Conservation (phyloP, 2,329 filamentous ascomycete species). For the Nothophoma quercina region DNA sequence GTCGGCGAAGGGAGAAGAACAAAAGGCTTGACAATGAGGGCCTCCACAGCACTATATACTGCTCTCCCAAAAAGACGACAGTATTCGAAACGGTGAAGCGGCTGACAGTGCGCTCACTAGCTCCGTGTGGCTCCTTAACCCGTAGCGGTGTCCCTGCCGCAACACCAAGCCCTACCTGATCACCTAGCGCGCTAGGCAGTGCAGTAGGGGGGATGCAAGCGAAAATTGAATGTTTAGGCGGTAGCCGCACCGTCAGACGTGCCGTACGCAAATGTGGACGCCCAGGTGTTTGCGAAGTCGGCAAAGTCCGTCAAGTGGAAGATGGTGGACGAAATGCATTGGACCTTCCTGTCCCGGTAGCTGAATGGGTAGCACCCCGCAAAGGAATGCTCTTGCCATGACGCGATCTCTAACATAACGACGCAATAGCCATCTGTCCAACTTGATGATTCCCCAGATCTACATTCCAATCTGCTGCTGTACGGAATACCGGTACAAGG, state of each 20-base stretch:
- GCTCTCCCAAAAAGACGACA: slow-evolving; percentile 21
- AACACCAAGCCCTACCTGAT: slow-evolving; percentile 22
- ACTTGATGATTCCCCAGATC: slow-evolving; percentile 18
- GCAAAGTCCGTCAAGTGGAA: slow-evolving; percentile 8
- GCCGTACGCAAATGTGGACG: slow-evolving; percentile 13
- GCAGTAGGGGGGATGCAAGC: slow-evolving; percentile 20
- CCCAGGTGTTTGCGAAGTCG: slow-evolving; percentile 7
- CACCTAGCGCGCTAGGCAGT: slow-evolving; percentile 18
- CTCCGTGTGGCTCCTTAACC: slow-evolving; percentile 22
- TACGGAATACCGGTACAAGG: slow-evolving; percentile 15
- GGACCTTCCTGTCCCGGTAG: slow-evolving; percentile 12
- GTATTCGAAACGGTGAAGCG: slow-evolving; percentile 38
- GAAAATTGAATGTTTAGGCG: slow-evolving; percentile 19
- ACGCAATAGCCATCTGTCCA: slow-evolving; percentile 12
- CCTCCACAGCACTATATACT: slow-evolving; percentile 33
- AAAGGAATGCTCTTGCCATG: slow-evolving; percentile 20
- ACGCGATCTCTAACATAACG: slow-evolving; percentile 15
- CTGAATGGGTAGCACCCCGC: slow-evolving; percentile 12
- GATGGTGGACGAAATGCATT: slow-evolving; percentile 14
- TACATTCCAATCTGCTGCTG: slow-evolving; percentile 14
- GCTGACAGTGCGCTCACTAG: slow-evolving; percentile 34
- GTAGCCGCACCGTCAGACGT: slow-evolving; percentile 13
- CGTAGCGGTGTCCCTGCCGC: slow-evolving; percentile 33
- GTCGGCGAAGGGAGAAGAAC: slow-evolving; percentile 30
- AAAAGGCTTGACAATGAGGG: slow-evolving; percentile 20